These are phyloP conservation scores for Camelina sativa DNA, from an alignment of 345 rosid genomes.

Conservation along the genomic window DNA sequence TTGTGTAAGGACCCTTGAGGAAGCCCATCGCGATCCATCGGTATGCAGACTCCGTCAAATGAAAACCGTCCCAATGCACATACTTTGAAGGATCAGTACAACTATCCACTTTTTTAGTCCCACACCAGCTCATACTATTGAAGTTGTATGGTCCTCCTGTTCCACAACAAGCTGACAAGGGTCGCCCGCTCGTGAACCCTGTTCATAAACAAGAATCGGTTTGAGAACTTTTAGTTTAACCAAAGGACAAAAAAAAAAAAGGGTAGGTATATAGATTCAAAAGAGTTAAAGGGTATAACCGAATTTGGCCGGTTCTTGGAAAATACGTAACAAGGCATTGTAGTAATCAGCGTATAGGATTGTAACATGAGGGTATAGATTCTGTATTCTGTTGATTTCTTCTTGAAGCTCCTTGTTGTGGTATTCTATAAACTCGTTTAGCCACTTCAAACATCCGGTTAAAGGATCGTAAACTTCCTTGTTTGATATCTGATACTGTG, in stretches of 20 bases:
- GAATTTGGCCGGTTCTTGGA: slow-evolving; percentile 44
- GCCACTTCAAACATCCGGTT: slow-evolving; percentile 56
- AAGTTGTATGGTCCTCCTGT: slow-evolving; percentile 50
- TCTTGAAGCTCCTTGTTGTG: slow-evolving; percentile 51
- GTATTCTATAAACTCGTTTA: slow-evolving; percentile 47
- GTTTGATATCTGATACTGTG: slow-evolving; percentile 30
- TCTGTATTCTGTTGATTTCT: slow-evolving; percentile 34
- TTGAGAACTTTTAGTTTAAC: neutral
- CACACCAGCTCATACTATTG: slow-evolving; percentile 32
- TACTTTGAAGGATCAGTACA: slow-evolving; percentile 47
- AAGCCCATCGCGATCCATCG: slow-evolving; percentile 32
- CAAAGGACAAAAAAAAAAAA: neutral
- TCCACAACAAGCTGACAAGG: slow-evolving; percentile 54
- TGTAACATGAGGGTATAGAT: slow-evolving; percentile 46
- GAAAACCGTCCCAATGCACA: slow-evolving; percentile 56
- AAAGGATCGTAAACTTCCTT: slow-evolving; percentile 45
- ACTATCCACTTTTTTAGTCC: slow-evolving; percentile 25
- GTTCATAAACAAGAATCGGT: neutral
- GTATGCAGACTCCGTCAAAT: slow-evolving; percentile 43
- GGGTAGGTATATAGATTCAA: neutral
- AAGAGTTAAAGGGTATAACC: slow-evolving; percentile 33
- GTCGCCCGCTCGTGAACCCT: slow-evolving; percentile 43
- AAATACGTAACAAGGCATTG: slow-evolving; percentile 39
- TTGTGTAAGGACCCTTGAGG: slow-evolving; percentile 26
- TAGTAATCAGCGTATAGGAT: slow-evolving; percentile 53